Conservation (phyloP, 2,329 filamentous ascomycete species). For the Exophiala lecanii-corni region DNA sequence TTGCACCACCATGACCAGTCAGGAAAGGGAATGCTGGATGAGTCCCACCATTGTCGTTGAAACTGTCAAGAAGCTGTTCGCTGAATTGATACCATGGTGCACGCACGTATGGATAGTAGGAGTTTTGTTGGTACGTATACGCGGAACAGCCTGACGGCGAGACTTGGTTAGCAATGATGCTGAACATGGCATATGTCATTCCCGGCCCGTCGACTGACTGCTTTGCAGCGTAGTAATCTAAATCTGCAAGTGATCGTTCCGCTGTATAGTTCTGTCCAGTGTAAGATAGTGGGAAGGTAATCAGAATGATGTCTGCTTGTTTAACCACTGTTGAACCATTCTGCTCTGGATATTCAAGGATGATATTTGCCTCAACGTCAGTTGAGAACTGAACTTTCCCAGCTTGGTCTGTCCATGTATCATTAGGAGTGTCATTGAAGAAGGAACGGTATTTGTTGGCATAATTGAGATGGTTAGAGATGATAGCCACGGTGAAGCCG, state of each 20-base stretch:
- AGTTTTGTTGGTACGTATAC: slow-evolving; percentile 63
- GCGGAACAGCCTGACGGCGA: slow-evolving; percentile 63
- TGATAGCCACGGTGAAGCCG: slow-evolving; percentile 64
- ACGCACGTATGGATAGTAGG: slow-evolving; percentile 59
- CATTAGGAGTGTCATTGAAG: slow-evolving; percentile 52
- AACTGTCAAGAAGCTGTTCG: slow-evolving; percentile 62
- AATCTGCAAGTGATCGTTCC: slow-evolving; percentile 48
- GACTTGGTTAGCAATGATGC: slow-evolving; percentile 61
- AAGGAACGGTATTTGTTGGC: slow-evolving; percentile 55
- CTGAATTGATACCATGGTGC: slow-evolving; percentile 68
- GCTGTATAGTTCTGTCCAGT: slow-evolving; percentile 48
- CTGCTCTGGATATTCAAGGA: slow-evolving; percentile 62
- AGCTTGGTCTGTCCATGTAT: slow-evolving; percentile 55
- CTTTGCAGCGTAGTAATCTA: slow-evolving; percentile 66
- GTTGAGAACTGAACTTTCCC: slow-evolving; percentile 53
- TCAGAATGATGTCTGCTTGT: slow-evolving; percentile 65
- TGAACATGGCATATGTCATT: slow-evolving; percentile 70
- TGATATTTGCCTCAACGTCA: slow-evolving; percentile 53
- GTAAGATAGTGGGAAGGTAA: slow-evolving; percentile 61
- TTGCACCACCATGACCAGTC: slow-evolving; percentile 65
- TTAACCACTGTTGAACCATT: slow-evolving; percentile 64
- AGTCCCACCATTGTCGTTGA: slow-evolving; percentile 57
- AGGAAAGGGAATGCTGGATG: slow-evolving; percentile 68
- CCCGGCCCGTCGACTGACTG: slow-evolving; percentile 65
- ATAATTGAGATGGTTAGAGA: slow-evolving; percentile 51